Evolutionary conservation across 208 protist genomes (phyloP).

Genomic region (Acanthamoeba comandoni): DNA sequence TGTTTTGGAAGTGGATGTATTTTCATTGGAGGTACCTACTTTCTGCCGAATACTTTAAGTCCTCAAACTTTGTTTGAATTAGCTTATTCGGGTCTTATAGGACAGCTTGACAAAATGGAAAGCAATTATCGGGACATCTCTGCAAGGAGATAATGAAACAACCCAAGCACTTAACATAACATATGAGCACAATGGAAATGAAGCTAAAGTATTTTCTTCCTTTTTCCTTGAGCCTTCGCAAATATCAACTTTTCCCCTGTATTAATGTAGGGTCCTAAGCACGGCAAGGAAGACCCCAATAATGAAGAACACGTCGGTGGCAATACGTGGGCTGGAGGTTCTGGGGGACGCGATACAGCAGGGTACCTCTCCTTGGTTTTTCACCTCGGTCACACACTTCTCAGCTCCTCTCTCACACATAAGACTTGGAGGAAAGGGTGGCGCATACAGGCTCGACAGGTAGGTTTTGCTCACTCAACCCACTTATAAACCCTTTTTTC

Average conservation of each 20-base stretch:
- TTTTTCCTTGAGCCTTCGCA: background rate
- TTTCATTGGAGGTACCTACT: too few relatives aligned
- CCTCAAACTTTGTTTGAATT: too few relatives aligned
- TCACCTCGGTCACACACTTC: too few relatives aligned
- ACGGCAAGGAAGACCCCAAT: slow-evolving; percentile 76
- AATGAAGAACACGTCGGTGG: slow-evolving; percentile 77
- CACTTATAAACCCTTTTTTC: too few relatives aligned
- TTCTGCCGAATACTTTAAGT: too few relatives aligned
- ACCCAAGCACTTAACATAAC: slow-evolving; percentile 47
- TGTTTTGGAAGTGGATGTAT: slow-evolving; percentile 36
- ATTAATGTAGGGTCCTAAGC: slow-evolving; percentile 72
- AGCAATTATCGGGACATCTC: slow-evolving; percentile 25
- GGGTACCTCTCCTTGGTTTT: background rate
- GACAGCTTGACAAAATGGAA: slow-evolving; percentile 27
- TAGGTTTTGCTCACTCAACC: too few relatives aligned
- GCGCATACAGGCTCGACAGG: slow-evolving; percentile 90
- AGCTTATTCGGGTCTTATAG: too few relatives aligned
- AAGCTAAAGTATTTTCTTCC: slow-evolving; percentile 13
- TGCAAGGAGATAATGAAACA: slow-evolving; percentile 7
- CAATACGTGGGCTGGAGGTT: slow-evolving; percentile 81
- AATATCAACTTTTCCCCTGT: slow-evolving; percentile 13
- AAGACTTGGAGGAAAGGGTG: slow-evolving; percentile 69
- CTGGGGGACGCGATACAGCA: slow-evolving; percentile 81
- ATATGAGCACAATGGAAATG: slow-evolving; percentile 74
- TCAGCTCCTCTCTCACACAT: too few relatives aligned